A percentile compares a stretch with the other conserved stretches of the same genome.
Conservation (phyloP, 1,139 yeast genomes). For the Suzukiozyma palmioleophila region DNA sequence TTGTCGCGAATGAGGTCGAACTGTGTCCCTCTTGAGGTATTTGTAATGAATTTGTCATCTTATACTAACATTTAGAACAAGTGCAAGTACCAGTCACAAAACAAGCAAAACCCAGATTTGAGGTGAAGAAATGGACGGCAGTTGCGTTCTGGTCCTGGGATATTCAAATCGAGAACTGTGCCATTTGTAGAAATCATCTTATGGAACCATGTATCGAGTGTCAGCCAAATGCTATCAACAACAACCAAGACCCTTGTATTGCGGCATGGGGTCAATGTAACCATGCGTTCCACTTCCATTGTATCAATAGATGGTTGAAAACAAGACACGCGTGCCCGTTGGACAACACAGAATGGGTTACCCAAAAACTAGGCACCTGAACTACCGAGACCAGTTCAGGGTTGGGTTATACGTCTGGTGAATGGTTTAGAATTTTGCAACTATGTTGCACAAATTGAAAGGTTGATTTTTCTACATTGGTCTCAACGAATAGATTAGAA, state of each 20-base stretch:
- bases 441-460: too few species aligned
- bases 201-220: conserved; percentile 99
- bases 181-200: conserved; percentile 95
- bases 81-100: conserved; percentile 6
- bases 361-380: conserved; percentile 67
- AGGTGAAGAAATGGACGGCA: conserved; percentile 81
- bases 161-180: conserved; percentile 90
- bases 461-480: too few species aligned
- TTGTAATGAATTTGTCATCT: background rate
- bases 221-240: conserved; percentile 72
- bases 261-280: conserved; percentile 98
- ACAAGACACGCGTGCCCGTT: conserved; percentile 98
- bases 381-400: background rate
- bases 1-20: background rate
- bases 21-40: too few species aligned
- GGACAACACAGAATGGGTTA: conserved; percentile 92
- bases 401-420: too few species aligned
- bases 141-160: conserved; percentile 99
- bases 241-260: conserved; percentile 76
- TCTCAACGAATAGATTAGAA: conserved; percentile 7
- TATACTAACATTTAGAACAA: conserved; percentile 4
- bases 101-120: conserved; percentile 34
- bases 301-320: conserved; percentile 93
- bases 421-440: too few species aligned
- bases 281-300: conserved; percentile 92